phyloP scores from a whole-genome alignment of 164 flowering plant species.

The Berberis vulgaris region DNA sequence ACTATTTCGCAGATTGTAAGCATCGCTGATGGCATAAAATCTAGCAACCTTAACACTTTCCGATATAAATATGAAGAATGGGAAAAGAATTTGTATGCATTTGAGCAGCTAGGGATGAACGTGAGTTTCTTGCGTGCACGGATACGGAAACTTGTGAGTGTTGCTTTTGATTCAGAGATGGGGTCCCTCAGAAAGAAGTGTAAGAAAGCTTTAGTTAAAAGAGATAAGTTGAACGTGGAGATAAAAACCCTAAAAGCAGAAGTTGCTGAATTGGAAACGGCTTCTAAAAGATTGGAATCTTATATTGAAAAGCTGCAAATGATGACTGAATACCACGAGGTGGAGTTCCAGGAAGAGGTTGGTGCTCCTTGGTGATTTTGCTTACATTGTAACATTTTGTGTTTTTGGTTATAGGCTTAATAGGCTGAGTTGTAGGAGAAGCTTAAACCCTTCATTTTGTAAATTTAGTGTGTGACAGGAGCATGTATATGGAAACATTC shows the following conservation, averaged over 20 bases:
- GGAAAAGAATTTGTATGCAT: constrained; percentile 38
- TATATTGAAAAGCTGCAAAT: background rate
- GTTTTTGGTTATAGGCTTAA: no score
- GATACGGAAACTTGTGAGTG: constrained; percentile 15
- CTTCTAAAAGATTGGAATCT: background rate
- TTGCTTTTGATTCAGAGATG: constrained; percentile 23
- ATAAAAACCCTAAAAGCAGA: background rate
- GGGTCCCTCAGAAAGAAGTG: constrained; percentile 14
- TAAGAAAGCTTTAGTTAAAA: constrained; percentile 2
- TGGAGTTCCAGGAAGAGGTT: background rate
- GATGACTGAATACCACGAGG: background rate
- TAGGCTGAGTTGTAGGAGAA: no score
- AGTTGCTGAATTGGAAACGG: background rate
- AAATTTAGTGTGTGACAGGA: no score
- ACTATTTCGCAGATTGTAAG: constrained; percentile 26
- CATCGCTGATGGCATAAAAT: constrained; percentile 31
- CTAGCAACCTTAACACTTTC: constrained; percentile 20
- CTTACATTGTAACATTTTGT: background rate
- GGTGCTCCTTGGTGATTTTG: background rate
- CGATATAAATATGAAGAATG: constrained; percentile 25
- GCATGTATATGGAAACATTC: no score
- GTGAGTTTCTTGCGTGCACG: constrained; percentile 39
- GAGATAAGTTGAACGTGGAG: background rate
- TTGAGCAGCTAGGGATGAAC: constrained; percentile 42
- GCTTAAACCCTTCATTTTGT: no score